Conservation (phyloP, 176 grass and related monocot species). For the Elaeis guineensis region DNA sequence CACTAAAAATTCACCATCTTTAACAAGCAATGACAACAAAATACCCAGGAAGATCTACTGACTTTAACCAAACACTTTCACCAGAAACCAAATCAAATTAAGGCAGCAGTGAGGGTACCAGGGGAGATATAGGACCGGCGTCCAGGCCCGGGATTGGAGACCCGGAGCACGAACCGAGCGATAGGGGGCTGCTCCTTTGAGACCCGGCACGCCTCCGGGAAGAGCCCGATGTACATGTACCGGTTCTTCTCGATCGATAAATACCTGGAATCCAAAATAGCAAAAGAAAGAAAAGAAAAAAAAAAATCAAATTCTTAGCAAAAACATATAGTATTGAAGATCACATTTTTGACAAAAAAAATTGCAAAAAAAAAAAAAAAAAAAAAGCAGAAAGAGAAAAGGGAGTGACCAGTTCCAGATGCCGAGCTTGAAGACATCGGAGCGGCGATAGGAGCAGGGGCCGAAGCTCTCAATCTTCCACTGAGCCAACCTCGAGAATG, state of each 20-base stretch:
- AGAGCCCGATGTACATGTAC: conserved; percentile 57
- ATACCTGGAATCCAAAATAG: conserved; percentile 26
- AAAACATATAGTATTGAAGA: no score
- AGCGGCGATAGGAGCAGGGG: conserved; percentile 75
- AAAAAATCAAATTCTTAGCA: no score
- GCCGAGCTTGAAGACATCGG: conserved; percentile 87
- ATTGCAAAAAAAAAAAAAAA: no score
- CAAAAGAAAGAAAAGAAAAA: no score
- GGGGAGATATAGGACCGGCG: conserved; percentile 50
- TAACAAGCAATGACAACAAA: no score
- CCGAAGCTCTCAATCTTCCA: conserved; percentile 88
- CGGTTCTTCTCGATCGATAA: conserved; percentile 78
- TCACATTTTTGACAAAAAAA: no score
- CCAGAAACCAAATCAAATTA: not conserved
- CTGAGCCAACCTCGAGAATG: conserved; percentile 77
- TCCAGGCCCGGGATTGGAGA: conserved; percentile 42
- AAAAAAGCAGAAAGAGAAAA: not conserved
- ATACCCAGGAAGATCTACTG: no score
- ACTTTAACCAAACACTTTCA: no score
- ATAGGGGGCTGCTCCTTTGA: conserved; percentile 74
- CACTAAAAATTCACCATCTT: no score
- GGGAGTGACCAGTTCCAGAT: conserved; percentile 73
- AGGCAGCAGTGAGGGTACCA: conserved; percentile 23
- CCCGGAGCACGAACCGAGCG: conserved; percentile 68
- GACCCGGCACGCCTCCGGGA: conserved; percentile 65